A percentile compares a stretch with the other conserved stretches of the same genome.
Evolutionary conservation across 768 basidiomycete species (phyloP).

Genomic region (Lyophyllum shimeji): DNA sequence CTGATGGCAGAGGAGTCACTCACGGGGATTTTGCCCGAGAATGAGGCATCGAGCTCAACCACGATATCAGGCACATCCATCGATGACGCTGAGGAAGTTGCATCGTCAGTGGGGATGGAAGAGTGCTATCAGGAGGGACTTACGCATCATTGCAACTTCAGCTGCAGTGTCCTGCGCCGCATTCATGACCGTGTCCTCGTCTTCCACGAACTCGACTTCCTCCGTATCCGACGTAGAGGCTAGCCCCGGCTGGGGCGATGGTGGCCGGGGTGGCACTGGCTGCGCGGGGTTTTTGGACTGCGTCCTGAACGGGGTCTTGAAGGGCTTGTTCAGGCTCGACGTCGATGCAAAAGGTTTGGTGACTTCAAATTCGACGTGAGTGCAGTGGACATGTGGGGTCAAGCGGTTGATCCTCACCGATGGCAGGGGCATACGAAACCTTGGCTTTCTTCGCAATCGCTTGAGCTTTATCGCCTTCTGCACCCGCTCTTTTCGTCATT

Average conservation of each 20-base stretch:
- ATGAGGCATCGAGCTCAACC: conserved; percentile 36
- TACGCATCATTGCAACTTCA: not conserved
- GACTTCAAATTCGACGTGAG: conserved; percentile 26
- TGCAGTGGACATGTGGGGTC: not conserved
- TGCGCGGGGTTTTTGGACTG: conserved; percentile 3
- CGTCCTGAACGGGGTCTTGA: conserved; percentile 39
- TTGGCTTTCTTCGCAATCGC: conserved; percentile 32
- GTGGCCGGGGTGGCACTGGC: conserved; percentile 9
- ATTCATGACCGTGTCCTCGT: not conserved
- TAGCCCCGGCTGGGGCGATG: not conserved
- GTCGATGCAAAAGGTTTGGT: conserved; percentile 48
- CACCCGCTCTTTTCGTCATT: conserved; percentile 10
- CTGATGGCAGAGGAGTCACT: conserved; percentile 8
- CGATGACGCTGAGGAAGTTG: conserved; percentile 3
- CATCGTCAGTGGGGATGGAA: not conserved
- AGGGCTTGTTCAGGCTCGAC: conserved; percentile 45
- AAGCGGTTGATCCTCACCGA: conserved; percentile 25
- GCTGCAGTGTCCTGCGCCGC: not conserved
- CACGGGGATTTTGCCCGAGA: conserved; percentile 45
- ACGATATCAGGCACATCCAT: conserved; percentile 26
- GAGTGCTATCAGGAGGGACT: not conserved
- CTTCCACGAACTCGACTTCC: conserved; percentile 6
- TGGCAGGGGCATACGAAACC: conserved; percentile 25
- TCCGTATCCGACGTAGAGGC: not conserved
- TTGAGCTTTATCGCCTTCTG: conserved; percentile 3